phyloP scores from a whole-genome alignment of 1,284 basidiomycete species.

The Boletus semigastroideus region DNA sequence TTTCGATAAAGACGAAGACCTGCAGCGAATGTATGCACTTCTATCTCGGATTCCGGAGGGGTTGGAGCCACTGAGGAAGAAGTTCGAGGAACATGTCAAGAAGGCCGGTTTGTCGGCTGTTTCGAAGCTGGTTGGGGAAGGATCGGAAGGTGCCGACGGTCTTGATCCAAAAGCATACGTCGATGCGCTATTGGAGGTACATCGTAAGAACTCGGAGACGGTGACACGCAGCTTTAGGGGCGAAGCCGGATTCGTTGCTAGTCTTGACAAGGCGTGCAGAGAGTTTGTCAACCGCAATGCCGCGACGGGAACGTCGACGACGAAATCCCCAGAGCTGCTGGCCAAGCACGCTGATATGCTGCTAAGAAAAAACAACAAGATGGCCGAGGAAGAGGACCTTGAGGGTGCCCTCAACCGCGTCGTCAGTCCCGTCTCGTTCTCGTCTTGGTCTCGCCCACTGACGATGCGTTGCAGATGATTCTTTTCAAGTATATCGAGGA shows the following conservation, averaged over 20 bases:
- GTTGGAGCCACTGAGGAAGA: constrained; percentile 88
- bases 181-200: constrained; percentile 88
- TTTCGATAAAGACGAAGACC: constrained; percentile 90
- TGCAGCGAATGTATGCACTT: constrained; percentile 94
- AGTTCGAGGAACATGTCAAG: constrained; percentile 96
- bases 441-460: background rate
- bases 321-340: constrained; percentile 93
- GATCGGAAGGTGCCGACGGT: constrained; percentile 59
- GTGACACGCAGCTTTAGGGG: constrained; percentile 90
- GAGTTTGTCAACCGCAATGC: constrained; percentile 96
- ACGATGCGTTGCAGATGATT: constrained; percentile 71
- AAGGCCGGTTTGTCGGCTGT: constrained; percentile 84
- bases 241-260: constrained; percentile 94
- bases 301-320: constrained; percentile 79
- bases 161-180: constrained; percentile 92
- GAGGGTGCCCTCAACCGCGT: constrained; percentile 91
- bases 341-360: constrained; percentile 93
- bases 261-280: constrained; percentile 93
- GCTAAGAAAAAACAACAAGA: constrained; percentile 94
- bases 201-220: constrained; percentile 90
- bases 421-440: constrained; percentile 47
- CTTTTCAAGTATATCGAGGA: constrained; percentile 99
- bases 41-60: constrained; percentile 89
- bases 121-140: constrained; percentile 76
- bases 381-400: constrained; percentile 88